Conservation (phyloP, 352 stramenopile genomes). For the Phytophthora macrochlamydospora region DNA sequence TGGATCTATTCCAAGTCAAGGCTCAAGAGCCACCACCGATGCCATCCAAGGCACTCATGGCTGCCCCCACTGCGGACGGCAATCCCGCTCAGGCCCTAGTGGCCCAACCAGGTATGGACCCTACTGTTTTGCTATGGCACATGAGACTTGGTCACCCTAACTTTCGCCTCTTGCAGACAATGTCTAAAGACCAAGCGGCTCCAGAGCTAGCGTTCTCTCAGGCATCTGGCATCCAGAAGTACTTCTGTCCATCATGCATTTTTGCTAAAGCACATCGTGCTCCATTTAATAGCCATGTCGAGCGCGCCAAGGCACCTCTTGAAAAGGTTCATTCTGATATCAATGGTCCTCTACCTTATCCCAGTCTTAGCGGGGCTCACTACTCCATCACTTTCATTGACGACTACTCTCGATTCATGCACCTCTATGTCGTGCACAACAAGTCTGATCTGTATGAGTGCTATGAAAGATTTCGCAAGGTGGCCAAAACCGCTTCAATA, state of each 20-base stretch:
- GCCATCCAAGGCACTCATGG: not conserved
- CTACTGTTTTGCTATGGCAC: not conserved
- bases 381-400: not conserved
- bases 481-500: not conserved
- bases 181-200: not conserved
- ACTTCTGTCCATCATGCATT: not conserved
- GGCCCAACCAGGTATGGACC: not conserved
- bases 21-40: not conserved
- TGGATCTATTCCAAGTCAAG: slow-evolving; percentile 9
- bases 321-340: not conserved
- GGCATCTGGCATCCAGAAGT: not conserved
- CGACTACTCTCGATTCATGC: slow-evolving; percentile 6
- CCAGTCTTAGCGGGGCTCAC: not conserved
- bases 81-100: too few relatives aligned
- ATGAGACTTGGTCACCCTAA: not conserved
- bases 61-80: not conserved
- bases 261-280: not conserved
- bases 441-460: slow-evolving; percentile 7
- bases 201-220: not conserved
- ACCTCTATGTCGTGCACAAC: not conserved
- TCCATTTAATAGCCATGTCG: not conserved
- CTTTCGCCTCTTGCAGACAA: not conserved
- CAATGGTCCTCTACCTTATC: not conserved
- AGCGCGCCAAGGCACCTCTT: not conserved
- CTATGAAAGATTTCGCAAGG: not conserved